A percentile compares a stretch with the other conserved stretches of the same genome.
Conservation (phyloP, 1,284 basidiomycete genomes). For the Sparassis latifolia region DNA sequence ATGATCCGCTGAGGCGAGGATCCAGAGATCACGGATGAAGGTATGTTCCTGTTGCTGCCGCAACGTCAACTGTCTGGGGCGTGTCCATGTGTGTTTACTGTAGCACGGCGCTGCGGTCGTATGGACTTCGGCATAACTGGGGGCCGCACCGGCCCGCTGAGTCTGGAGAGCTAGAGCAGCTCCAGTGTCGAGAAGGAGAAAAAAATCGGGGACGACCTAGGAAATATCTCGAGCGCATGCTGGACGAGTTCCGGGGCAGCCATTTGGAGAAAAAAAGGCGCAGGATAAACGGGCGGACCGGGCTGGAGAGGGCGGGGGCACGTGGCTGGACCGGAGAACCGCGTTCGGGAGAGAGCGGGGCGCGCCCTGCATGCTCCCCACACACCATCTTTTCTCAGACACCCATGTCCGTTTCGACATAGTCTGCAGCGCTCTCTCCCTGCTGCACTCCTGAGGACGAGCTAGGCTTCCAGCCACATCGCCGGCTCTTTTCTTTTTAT, state of each 20-base stretch:
- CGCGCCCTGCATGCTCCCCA: constrained; percentile 7
- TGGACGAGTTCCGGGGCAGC: no score
- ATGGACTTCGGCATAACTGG: not conserved
- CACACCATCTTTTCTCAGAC: not conserved
- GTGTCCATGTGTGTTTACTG: not conserved
- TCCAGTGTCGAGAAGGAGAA: not conserved
- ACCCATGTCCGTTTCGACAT: constrained; percentile 4
- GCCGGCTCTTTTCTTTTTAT: not conserved
- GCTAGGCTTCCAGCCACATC: not conserved
- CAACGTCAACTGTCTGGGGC: no score
- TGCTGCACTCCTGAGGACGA: not conserved
- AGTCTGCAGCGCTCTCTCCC: not conserved
- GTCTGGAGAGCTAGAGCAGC: not conserved
- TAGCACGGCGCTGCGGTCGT: not conserved
- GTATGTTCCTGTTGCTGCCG: no score
- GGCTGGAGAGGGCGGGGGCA: not conserved
- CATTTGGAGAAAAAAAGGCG: not conserved
- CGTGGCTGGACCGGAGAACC: constrained; percentile 1
- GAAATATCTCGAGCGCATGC: no score
- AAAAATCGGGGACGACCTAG: no score
- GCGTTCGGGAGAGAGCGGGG: constrained; percentile 1
- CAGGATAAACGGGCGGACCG: not conserved
- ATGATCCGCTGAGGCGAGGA: no score
- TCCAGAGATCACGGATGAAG: no score
- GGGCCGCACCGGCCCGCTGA: no score